phyloP scores from a whole-genome alignment of 495 filamentous ascomycete genomes.

The Sordaria brevicollis region DNA sequence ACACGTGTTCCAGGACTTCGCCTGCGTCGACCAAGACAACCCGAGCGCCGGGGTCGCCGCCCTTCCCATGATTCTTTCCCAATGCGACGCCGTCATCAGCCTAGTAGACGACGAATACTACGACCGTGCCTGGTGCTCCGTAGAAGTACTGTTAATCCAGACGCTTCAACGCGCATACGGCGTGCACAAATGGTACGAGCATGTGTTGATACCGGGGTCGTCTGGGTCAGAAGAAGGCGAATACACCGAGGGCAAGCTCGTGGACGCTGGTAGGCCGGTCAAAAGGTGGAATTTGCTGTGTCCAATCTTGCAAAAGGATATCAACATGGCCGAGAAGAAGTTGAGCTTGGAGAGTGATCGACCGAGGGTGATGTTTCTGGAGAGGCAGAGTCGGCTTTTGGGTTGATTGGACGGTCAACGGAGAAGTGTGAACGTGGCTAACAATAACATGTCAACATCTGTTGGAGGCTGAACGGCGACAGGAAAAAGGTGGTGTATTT shows the following conservation, averaged over 20 bases:
- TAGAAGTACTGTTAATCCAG: slow-evolving; percentile 12
- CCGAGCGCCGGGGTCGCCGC: slow-evolving; percentile 10
- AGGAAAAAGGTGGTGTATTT: too few species aligned
- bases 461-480: too few species aligned
- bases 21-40: slow-evolving; percentile 19
- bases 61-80: slow-evolving; percentile 14
- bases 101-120: slow-evolving; percentile 11
- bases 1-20: slow-evolving; percentile 8
- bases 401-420: too few species aligned
- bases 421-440: too few species aligned
- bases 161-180: neutral
- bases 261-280: too few species aligned
- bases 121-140: slow-evolving; percentile 16
- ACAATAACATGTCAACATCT: too few species aligned
- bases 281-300: neutral
- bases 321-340: slow-evolving; percentile 6
- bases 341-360: slow-evolving; percentile 15
- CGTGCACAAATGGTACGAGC: slow-evolving; percentile 15
- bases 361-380: slow-evolving; percentile 17
- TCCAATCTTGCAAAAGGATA: neutral
- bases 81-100: slow-evolving; percentile 18
- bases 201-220: too few species aligned
- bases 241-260: too few species aligned
- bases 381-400: too few species aligned
- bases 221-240: too few species aligned